phyloP scores from a whole-genome alignment of 768 basidiomycete species.

The Pisolithus tinctorius region DNA sequence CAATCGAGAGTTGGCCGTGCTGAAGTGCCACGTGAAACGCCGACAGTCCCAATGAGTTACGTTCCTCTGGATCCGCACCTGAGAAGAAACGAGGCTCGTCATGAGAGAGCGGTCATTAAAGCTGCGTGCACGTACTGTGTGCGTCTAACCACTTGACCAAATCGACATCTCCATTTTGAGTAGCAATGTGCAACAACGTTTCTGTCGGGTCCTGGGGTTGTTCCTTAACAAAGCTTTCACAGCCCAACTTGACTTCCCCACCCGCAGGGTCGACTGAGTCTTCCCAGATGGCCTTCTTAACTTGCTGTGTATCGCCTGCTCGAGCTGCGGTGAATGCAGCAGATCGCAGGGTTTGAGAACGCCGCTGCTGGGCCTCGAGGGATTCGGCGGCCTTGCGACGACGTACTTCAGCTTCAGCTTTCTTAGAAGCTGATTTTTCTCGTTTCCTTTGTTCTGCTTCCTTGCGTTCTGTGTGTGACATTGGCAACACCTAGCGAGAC shows the following conservation, averaged over 20 bases:
- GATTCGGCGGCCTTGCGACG: constrained; percentile 43
- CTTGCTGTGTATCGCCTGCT: constrained; percentile 40
- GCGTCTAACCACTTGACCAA: constrained; percentile 65
- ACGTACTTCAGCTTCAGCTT: constrained; percentile 44
- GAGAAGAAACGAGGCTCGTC: constrained; percentile 11
- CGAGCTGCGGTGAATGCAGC: constrained; percentile 63
- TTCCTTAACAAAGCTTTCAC: constrained; percentile 42
- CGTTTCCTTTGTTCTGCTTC: constrained; percentile 55
- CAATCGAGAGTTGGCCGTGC: constrained; percentile 43
- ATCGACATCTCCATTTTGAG: constrained; percentile 45
- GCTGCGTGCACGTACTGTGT: constrained; percentile 47
- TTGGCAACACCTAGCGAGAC: constrained; percentile 9
- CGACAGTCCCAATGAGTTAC: constrained; percentile 49
- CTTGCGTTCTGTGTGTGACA: constrained; percentile 36
- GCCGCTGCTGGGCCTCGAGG: constrained; percentile 39
- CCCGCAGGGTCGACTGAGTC: constrained; percentile 65
- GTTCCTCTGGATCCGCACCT: constrained; percentile 74
- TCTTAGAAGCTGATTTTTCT: constrained; percentile 47
- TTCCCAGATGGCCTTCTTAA: constrained; percentile 65
- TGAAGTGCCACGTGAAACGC: constrained; percentile 62
- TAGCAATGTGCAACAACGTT: constrained; percentile 66
- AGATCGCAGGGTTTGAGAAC: constrained; percentile 51
- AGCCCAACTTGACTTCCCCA: constrained; percentile 56
- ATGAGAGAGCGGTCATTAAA: constrained; percentile 19
- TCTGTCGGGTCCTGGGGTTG: constrained; percentile 51